Evolutionary conservation across 352 stramenopile species (phyloP).

Genomic region (Globisporangium nunn): DNA sequence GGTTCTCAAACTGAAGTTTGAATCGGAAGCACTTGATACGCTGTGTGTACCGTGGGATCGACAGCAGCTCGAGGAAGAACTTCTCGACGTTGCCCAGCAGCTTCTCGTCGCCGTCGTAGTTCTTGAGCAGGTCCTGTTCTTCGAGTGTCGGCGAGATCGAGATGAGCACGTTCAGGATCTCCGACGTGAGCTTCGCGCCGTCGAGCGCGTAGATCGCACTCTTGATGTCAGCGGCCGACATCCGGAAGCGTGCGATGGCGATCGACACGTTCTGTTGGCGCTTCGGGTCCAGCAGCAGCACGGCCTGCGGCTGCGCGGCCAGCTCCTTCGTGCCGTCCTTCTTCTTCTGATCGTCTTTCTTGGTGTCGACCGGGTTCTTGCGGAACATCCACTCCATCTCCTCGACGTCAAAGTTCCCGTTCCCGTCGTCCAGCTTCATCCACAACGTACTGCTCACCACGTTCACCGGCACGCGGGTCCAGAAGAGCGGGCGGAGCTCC

Average conservation of each 20-base stretch:
- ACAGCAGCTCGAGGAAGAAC: conserved; percentile 83
- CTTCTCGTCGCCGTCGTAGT: conserved; percentile 85
- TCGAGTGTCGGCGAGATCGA: conserved; percentile 84
- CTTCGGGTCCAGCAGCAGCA: conserved; percentile 93
- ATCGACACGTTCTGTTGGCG: conserved; percentile 98
- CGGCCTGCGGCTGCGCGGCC: conserved; percentile 41
- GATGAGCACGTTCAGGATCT: conserved; percentile 85
- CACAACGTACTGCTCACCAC: conserved; percentile 83
- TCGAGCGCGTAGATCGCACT: conserved; percentile 81
- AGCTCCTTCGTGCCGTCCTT: conserved; percentile 45
- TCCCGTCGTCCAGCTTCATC: conserved; percentile 76
- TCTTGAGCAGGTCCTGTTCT: conserved; percentile 88
- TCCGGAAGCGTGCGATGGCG: conserved; percentile 92
- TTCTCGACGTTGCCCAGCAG: conserved; percentile 84
- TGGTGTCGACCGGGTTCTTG: conserved; percentile 60
- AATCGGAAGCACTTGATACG: conserved; percentile 86
- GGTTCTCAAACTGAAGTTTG: conserved; percentile 82
- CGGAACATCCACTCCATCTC: conserved; percentile 89
- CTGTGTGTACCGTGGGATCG: conserved; percentile 82
- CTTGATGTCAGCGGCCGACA: conserved; percentile 86
- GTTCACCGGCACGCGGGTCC: conserved; percentile 82
- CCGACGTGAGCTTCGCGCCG: conserved; percentile 55
- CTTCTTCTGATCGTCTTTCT: conserved; percentile 75
- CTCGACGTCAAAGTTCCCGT: conserved; percentile 58
- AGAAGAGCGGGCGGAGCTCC: conserved; percentile 84